Percentiles rank a stretch among this genome's conserved stretches.
Evolutionary conservation across 805 yeast genomes (phyloP).

Genomic region (Suhomyces canberraensis): DNA sequence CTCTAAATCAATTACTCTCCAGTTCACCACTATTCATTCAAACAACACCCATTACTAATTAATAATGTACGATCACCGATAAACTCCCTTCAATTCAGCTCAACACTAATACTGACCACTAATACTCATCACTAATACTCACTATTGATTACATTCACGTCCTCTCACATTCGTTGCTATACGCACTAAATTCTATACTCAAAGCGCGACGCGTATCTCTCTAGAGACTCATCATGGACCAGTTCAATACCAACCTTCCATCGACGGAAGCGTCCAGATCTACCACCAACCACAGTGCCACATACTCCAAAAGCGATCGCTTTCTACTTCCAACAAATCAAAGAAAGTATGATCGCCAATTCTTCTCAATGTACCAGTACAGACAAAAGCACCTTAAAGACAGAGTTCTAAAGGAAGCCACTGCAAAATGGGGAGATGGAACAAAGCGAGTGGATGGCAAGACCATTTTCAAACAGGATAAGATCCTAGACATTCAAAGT

Average conservation of each 20-base stretch:
- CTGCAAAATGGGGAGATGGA: slow-evolving; percentile 54
- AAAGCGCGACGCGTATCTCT: too few relatives aligned
- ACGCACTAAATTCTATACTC: too few relatives aligned
- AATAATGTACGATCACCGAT: too few relatives aligned
- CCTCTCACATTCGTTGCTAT: too few relatives aligned
- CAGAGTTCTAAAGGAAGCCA: slow-evolving; percentile 32
- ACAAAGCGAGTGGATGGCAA: slow-evolving; percentile 31
- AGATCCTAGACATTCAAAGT: slow-evolving; percentile 56
- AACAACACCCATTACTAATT: too few relatives aligned
- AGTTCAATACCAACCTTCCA: slow-evolving; percentile 4
- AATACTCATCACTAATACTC: neutral
- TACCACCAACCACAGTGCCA: neutral
- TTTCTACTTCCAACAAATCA: slow-evolving; percentile 18
- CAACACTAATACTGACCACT: neutral
- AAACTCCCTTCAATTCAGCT: neutral
- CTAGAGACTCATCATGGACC: slow-evolving; percentile 3
- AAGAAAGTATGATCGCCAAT: slow-evolving; percentile 38
- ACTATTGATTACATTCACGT: too few relatives aligned
- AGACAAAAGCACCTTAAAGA: slow-evolving; percentile 30
- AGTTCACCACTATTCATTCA: too few relatives aligned
- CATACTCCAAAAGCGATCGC: slow-evolving; percentile 12
- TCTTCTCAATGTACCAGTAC: slow-evolving; percentile 42
- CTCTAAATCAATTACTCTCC: too few relatives aligned
- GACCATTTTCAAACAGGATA: slow-evolving; percentile 30
- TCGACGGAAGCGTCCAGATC: neutral